phyloP scores from a whole-genome alignment of 2,329 filamentous ascomycete genomes.

The Harringtonia lauricola region DNA sequence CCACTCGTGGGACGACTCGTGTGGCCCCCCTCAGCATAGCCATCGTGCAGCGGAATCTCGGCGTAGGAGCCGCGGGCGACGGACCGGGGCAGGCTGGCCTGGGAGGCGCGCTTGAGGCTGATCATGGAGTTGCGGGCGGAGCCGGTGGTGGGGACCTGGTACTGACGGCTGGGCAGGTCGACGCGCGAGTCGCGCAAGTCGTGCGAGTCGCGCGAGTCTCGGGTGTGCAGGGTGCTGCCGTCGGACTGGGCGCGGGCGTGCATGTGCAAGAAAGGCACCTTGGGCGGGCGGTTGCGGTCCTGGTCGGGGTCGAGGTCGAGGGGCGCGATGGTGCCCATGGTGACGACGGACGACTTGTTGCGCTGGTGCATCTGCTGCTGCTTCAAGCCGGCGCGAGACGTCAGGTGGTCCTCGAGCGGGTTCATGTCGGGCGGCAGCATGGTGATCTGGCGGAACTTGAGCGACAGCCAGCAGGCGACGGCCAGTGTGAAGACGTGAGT shows the following conservation, averaged over 20 bases:
- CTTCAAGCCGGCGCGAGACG: slow-evolving; percentile 47
- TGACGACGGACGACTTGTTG: slow-evolving; percentile 50
- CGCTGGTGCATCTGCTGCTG: slow-evolving; percentile 49
- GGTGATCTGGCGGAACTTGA: slow-evolving; percentile 74
- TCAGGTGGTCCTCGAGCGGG: slow-evolving; percentile 77
- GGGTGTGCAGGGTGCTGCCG: slow-evolving; percentile 28
- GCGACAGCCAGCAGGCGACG: slow-evolving; percentile 63
- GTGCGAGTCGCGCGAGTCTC: slow-evolving; percentile 24
- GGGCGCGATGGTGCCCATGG: slow-evolving; percentile 23
- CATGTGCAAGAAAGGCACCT: slow-evolving; percentile 73
- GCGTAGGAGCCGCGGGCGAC: slow-evolving; percentile 33
- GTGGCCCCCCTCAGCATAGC: no score
- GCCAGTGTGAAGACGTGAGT: slow-evolving; percentile 61
- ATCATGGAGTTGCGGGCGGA: slow-evolving; percentile 27
- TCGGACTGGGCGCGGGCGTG: slow-evolving; percentile 44
- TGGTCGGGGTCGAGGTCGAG: slow-evolving; percentile 42
- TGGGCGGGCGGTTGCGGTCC: slow-evolving; percentile 33
- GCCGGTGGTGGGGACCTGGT: slow-evolving; percentile 34
- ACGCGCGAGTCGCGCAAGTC: slow-evolving; percentile 39
- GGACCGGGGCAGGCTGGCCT: slow-evolving; percentile 4
- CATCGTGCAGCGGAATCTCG: slow-evolving; percentile 36
- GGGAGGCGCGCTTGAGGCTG: slow-evolving; percentile 32
- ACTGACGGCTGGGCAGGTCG: slow-evolving; percentile 44
- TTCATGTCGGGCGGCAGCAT: slow-evolving; percentile 89
- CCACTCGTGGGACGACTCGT: slow-evolving; percentile 13